phyloP scores from a whole-genome alignment of 176 grass and related monocot genomes.

The Phragmites australis region DNA sequence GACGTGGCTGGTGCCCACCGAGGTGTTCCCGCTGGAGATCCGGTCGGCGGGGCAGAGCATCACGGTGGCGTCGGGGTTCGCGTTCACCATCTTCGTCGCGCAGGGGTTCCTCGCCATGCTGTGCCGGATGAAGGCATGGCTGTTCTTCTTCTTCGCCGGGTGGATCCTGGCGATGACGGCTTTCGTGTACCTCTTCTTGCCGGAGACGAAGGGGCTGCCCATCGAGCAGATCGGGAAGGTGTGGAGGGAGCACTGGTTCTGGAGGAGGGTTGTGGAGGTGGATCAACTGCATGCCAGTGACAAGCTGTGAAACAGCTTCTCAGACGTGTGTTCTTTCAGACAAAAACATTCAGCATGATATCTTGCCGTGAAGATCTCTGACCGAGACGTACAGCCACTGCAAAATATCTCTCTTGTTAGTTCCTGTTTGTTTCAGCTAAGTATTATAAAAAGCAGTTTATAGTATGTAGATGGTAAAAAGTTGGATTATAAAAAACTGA shows the following conservation, averaged over 20 bases:
- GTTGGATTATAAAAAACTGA: too few relatives aligned
- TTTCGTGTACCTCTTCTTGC: slow-evolving; percentile 49
- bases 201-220: slow-evolving; percentile 40
- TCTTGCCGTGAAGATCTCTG: too few relatives aligned
- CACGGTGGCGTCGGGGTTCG: slow-evolving; percentile 38
- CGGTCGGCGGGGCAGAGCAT: slow-evolving; percentile 44
- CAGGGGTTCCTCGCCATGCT: slow-evolving; percentile 45
- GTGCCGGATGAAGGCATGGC: slow-evolving; percentile 42
- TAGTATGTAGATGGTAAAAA: too few relatives aligned
- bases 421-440: too few relatives aligned
- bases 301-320: not conserved
- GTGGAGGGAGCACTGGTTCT: slow-evolving; percentile 50
- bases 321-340: too few relatives aligned
- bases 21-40: slow-evolving; percentile 56
- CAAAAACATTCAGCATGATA: too few relatives aligned
- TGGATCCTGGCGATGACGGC: slow-evolving; percentile 42
- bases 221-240: slow-evolving; percentile 51
- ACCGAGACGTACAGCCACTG: too few relatives aligned
- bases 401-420: too few relatives aligned
- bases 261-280: slow-evolving; percentile 24
- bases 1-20: slow-evolving; percentile 56
- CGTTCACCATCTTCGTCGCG: slow-evolving; percentile 43
- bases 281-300: not conserved
- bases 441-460: too few relatives aligned
- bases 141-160: slow-evolving; percentile 56